Evolutionary conservation across 495 filamentous ascomycete species (phyloP), one percentile per base, ranked within the genome.

Genomic region (Extremus antarcticus): DNA sequence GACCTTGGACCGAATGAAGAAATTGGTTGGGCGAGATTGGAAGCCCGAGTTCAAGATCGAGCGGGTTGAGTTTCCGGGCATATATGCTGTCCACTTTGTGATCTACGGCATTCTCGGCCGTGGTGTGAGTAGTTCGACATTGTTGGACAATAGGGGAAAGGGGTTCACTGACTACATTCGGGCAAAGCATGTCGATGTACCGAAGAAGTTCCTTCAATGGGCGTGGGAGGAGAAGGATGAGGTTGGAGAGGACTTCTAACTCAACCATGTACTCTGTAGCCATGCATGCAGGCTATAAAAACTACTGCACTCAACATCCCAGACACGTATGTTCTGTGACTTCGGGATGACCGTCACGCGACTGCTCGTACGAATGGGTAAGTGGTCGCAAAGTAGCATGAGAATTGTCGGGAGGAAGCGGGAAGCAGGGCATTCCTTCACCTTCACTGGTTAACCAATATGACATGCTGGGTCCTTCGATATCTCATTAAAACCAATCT

Each of bases 31-130:
- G 8, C 51, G 60, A 1, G 66, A 67, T 22, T 63, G 53, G 47
- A 57, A 48, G 40, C 35, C 50, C 9, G 38, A 43, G 19, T 63
- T 47, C 35, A 58, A 50, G 16, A 47, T 66, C 20, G 66, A 68
- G 55, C 35, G 66, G 38, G 57, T 54, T 20, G 65, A 68, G 47
- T 58, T 66, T 32, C 56, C 56, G 17, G 51, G 54, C 19, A 47
- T 66, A 4, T 48, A 22, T 13, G 66, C 66, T 0, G 64, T 68
- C 11, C 66, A 68, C 47, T 68, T 62, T 32, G 54, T 68, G 16
- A 35, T 65, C 0, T 64, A 66, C 47, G 57, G 64, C 13, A 54
- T 54, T 39, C 40, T 68, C 2, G 58, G 59, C 25, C 35, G 62
- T 11, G 66, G 66, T 2, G 62, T 68, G 1, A 63, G 54, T 41